A percentile compares a stretch with the other conserved stretches of the same genome.
Conservation (phyloP, 2,329 filamentous ascomycete species). For the Ascochyta fabae region DNA sequence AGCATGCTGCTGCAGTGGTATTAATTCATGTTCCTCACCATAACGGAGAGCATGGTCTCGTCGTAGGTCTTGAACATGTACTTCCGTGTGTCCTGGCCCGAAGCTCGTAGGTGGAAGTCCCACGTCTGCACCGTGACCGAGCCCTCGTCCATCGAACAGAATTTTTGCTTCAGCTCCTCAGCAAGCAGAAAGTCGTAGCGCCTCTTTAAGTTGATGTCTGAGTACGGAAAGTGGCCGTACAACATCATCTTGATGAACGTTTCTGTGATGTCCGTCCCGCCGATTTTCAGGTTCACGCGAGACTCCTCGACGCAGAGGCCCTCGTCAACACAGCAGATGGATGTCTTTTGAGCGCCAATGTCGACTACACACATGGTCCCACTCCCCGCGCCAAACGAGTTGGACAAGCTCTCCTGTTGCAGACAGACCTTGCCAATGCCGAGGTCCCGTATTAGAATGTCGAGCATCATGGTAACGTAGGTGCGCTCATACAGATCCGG, state of each 20-base stretch:
- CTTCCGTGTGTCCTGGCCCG: slow-evolving; percentile 87
- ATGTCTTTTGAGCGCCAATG: slow-evolving; percentile 96
- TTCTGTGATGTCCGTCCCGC: slow-evolving; percentile 90
- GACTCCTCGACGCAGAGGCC: slow-evolving; percentile 95
- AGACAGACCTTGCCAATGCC: slow-evolving; percentile 90
- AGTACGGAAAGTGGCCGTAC: slow-evolving; percentile 92
- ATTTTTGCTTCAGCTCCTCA: slow-evolving; percentile 93
- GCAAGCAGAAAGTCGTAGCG: slow-evolving; percentile 92
- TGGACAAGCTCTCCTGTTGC: slow-evolving; percentile 94
- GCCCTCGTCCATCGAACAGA: slow-evolving; percentile 88
- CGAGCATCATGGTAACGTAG: slow-evolving; percentile 84
- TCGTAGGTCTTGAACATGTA: slow-evolving; percentile 98
- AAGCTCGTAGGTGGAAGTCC: slow-evolving; percentile 88
- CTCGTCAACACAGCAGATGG: slow-evolving; percentile 95
- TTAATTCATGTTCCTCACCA: slow-evolving; percentile 56
- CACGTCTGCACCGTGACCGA: slow-evolving; percentile 87
- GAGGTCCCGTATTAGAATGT: slow-evolving; percentile 87
- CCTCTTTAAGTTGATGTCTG: slow-evolving; percentile 87
- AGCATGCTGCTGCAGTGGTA: slow-evolving; percentile 2
- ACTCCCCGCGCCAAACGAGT: slow-evolving; percentile 89
- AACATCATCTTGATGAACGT: slow-evolving; percentile 98
- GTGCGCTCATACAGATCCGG: slow-evolving; percentile 95
- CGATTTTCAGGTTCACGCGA: slow-evolving; percentile 91
- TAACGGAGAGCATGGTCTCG: slow-evolving; percentile 89
- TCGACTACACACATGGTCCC: slow-evolving; percentile 96